Evolutionary conservation across 805 yeast genomes (phyloP), one percentile per base, ranked within the genome.

Genomic region (Yarrowia sp.): DNA sequence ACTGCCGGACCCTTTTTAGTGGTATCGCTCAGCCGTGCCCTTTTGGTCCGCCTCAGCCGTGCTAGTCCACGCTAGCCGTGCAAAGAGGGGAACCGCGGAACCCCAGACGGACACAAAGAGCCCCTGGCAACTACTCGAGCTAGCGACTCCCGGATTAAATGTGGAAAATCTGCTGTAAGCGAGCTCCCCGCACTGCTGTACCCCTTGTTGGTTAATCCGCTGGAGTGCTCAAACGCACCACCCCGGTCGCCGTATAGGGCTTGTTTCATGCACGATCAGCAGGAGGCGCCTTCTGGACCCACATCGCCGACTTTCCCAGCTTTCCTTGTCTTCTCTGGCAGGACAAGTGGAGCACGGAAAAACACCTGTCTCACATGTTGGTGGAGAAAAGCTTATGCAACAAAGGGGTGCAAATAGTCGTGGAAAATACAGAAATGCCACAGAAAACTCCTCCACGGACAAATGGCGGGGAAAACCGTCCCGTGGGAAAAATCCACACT

Each of bases 71-170:
- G n/a, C 27, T 39, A 39, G 44, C n/a, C 16, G 19, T 14, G 27
- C 8, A n/a, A n/a, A n/a, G n/a, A n/a, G 27, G 44, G 27, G 27
- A 39, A 16, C 29, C 29, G 29, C 29, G 10, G 29, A n/a, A n/a
- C n/a, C n/a, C n/a, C n/a, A n/a, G n/a, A n/a, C n/a, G n/a, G n/a
- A n/a, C n/a, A n/a, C n/a, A n/a, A n/a, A n/a, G n/a, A n/a, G n/a
- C n/a, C n/a, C n/a, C n/a, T n/a, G n/a, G n/a, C n/a, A n/a, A n/a
- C n/a, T n/a, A n/a, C n/a, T n/a, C n/a, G n/a, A n/a, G n/a, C n/a
- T n/a, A n/a, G n/a, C n/a, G n/a, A n/a, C n/a, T n/a, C n/a, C n/a
- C 44, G 44, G 44, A 39, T 39, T 39, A 39, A 39, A 39, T 39
- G 12, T 39, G 29, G 18, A 39, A 14, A 14, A 14, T 22, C 12